A percentile compares a stretch with the other conserved stretches of the same genome.
Evolutionary conservation across 352 stramenopile genomes (phyloP).

Genomic region (Globisporangium spiculum): DNA sequence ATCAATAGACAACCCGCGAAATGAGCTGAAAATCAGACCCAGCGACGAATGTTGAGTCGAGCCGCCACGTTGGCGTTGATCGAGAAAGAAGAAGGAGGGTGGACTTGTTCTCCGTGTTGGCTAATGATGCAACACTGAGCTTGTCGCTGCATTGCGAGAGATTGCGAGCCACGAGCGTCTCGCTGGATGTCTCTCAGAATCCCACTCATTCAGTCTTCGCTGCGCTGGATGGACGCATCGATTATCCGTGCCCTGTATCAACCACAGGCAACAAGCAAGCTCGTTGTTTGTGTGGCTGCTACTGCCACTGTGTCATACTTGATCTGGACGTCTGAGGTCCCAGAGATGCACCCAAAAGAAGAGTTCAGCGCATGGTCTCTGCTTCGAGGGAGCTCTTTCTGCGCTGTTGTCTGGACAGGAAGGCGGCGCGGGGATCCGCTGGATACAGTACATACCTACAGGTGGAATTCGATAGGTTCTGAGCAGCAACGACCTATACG

Average conservation of each 20-base stretch:
- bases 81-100: not conserved
- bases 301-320: not conserved
- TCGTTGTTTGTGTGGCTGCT: not conserved
- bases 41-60: not conserved
- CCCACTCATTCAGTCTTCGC: not conserved
- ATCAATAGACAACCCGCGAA: not conserved
- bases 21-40: not conserved
- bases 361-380: not conserved
- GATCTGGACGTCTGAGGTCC: not conserved
- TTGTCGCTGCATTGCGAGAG: not conserved
- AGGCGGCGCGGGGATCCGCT: not conserved
- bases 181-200: not conserved
- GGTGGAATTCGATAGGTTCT: not conserved
- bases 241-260: not conserved
- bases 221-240: not conserved
- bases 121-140: not conserved
- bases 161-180: not conserved
- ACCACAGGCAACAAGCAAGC: not conserved
- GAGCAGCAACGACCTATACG: not conserved
- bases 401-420: not conserved
- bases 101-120: not conserved
- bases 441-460: too few species aligned
- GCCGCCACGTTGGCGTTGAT: not conserved
- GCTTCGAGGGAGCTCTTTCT: not conserved
- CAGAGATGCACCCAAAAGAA: not conserved